Evolutionary conservation across 805 yeast genomes (phyloP).

Genomic region (Ogataea ganodermae): DNA sequence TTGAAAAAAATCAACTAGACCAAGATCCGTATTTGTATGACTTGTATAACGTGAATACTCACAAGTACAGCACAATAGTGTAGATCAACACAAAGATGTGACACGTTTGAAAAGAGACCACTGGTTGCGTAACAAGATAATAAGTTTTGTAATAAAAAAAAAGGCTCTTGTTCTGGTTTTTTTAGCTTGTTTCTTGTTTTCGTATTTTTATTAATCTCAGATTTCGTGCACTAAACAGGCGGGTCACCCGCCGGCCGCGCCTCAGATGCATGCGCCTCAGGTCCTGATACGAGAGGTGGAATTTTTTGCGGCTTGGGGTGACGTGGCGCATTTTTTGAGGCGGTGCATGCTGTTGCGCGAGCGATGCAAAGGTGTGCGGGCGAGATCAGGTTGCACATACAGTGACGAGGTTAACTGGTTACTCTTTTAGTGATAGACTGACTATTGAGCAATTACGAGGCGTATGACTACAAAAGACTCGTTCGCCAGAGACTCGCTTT

Average conservation of each 20-base stretch:
- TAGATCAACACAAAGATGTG: background rate
- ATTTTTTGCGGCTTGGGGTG: too few relatives aligned
- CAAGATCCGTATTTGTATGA: background rate
- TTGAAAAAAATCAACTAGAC: background rate
- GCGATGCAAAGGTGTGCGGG: too few relatives aligned
- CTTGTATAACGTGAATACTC: background rate
- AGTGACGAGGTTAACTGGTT: too few relatives aligned
- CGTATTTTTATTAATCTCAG: conserved; percentile 1
- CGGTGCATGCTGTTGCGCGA: too few relatives aligned
- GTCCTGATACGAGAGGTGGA: too few relatives aligned
- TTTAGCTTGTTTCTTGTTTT: background rate
- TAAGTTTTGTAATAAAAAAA: background rate
- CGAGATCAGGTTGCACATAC: too few relatives aligned
- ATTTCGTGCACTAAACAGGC: conserved; percentile 6
- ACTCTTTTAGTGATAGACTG: too few relatives aligned
- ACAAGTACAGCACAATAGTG: background rate
- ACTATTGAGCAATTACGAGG: too few relatives aligned
- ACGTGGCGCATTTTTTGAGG: too few relatives aligned
- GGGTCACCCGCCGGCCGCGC: conserved; percentile 7
- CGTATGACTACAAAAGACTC: background rate
- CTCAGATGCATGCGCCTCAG: too few relatives aligned
- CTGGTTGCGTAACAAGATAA: background rate
- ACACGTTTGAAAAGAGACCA: background rate
- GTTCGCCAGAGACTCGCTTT: too few relatives aligned
- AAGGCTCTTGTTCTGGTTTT: background rate